Conservation (phyloP, 805 yeast genomes). For the Starmerella khaoyaiensis region DNA sequence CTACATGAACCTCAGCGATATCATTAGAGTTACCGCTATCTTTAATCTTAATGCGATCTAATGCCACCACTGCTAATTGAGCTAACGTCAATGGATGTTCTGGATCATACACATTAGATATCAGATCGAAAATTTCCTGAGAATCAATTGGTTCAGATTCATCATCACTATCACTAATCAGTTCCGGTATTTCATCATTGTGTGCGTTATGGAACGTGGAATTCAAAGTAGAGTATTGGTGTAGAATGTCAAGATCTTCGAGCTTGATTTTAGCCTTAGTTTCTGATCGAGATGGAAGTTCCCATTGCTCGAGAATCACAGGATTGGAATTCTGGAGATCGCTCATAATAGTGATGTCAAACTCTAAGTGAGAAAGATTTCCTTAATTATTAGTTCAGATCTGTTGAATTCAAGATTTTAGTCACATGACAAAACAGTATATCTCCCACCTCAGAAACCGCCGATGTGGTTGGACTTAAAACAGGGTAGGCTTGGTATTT, state of each 20-base stretch:
- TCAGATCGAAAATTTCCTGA: constrained; percentile 80
- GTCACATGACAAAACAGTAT: no score
- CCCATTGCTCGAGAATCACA: constrained; percentile 57
- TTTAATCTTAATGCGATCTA: constrained; percentile 60
- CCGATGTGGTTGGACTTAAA: no score
- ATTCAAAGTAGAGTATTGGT: constrained; percentile 14
- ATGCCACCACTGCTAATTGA: constrained; percentile 82
- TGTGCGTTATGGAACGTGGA: constrained; percentile 16
- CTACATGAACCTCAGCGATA: constrained; percentile 64
- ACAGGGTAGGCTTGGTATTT: no score
- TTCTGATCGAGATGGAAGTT: constrained; percentile 56
- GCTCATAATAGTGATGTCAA: constrained; percentile 35
- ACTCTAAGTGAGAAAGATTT: not conserved
- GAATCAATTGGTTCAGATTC: constrained; percentile 56
- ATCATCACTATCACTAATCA: constrained; percentile 21
- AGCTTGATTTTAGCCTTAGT: constrained; percentile 17
- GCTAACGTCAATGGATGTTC: constrained; percentile 94
- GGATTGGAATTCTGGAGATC: constrained; percentile 91
- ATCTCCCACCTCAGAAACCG: no score
- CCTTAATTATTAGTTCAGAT: not conserved
- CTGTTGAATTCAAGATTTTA: not conserved
- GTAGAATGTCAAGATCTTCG: constrained; percentile 10
- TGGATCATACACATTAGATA: constrained; percentile 83
- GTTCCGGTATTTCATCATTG: constrained; percentile 17
- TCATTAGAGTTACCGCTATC: constrained; percentile 41